phyloP scores from a whole-genome alignment of 768 basidiomycete species.

The Naganishia randhawae region DNA sequence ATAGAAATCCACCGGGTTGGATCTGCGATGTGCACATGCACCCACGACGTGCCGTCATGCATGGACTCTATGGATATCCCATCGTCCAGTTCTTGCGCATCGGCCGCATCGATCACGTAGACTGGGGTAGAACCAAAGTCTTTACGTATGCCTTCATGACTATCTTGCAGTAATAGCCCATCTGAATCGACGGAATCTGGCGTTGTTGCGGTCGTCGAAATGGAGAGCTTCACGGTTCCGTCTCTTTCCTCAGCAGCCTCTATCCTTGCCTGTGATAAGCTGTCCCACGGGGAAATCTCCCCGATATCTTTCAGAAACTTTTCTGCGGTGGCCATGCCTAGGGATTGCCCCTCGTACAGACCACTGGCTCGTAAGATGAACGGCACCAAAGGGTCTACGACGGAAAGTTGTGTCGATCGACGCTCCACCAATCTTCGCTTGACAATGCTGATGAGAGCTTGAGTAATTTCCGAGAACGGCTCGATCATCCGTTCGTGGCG shows the following conservation, averaged over 20 bases:
- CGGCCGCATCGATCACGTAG: constrained; percentile 77
- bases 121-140: constrained; percentile 79
- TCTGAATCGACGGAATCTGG: constrained; percentile 51
- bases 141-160: constrained; percentile 67
- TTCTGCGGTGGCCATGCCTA: constrained; percentile 19
- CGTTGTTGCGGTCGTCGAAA: not conserved
- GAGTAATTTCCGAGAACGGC: constrained; percentile 31
- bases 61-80: constrained; percentile 79
- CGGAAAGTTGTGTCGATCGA: constrained; percentile 59
- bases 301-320: constrained; percentile 21
- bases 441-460: constrained; percentile 43
- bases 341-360: constrained; percentile 13
- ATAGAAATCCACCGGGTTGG: constrained; percentile 76
- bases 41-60: constrained; percentile 62
- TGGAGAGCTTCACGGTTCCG: not conserved
- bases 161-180: constrained; percentile 90
- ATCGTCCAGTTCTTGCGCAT: constrained; percentile 86
- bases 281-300: constrained; percentile 8
- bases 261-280: not conserved
- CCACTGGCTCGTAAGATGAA: constrained; percentile 52
- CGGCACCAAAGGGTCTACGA: constrained; percentile 58
- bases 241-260: constrained; percentile 3
- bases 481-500: not conserved
- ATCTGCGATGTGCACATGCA: constrained; percentile 90
- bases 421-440: constrained; percentile 40